phyloP scores from a whole-genome alignment of 139 green algal genomes.

The Dunaliella primolecta region DNA sequence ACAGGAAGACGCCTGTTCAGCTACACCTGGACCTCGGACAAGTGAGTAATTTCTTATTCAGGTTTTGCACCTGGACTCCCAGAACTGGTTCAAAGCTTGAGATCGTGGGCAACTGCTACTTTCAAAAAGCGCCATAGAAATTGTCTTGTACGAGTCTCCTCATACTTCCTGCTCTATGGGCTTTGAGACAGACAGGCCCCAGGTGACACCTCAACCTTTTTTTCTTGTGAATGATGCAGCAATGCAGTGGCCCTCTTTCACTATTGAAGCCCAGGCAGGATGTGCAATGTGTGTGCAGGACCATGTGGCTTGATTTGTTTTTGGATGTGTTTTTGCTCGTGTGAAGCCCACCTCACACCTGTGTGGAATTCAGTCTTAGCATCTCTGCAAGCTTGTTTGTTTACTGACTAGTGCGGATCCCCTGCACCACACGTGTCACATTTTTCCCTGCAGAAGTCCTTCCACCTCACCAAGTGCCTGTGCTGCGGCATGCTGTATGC shows the following conservation, averaged over 20 bases:
- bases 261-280: too few relatives aligned
- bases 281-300: too few relatives aligned
- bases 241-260: neutral
- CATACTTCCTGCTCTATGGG: neutral
- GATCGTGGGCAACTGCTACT: neutral
- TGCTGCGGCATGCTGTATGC: slow-evolving; percentile 33
- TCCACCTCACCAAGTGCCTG: slow-evolving; percentile 13
- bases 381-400: neutral
- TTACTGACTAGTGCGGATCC: too few relatives aligned
- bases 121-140: neutral
- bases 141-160: neutral
- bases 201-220: neutral
- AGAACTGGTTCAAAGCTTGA: too few relatives aligned
- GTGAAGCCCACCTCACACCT: neutral
- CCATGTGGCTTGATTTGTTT: neutral
- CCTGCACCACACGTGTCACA: neutral
- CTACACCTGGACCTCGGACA: neutral
- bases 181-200: neutral
- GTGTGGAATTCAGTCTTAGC: neutral
- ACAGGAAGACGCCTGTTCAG: neutral
- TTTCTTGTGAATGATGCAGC: neutral
- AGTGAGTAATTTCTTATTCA: neutral
- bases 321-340: neutral
- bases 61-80: neutral
- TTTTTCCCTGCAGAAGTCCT: slow-evolving; percentile 12